Evolutionary conservation across 2,329 filamentous ascomycete genomes (phyloP), one percentile per base, ranked within the genome.

Genomic region (Pseudonectria foliicola): DNA sequence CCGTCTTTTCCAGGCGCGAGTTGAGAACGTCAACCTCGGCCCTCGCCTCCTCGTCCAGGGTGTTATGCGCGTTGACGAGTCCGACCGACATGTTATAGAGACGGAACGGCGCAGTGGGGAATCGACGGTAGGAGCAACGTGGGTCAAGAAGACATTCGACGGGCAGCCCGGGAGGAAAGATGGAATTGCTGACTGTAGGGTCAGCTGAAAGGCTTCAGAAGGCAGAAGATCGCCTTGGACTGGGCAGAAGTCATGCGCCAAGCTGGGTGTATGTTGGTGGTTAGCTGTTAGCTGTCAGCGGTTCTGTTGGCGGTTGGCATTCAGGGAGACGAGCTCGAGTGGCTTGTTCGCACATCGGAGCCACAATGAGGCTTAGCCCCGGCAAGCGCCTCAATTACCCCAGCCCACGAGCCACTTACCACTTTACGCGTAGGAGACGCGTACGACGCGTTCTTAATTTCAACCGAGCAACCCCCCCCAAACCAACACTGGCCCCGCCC

Each of bases 1-100:
- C 83, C 49, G 93, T 93, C 73, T 95, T 96, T 51, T 93, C 87
- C 43, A 96, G 77, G 26, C 79, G 71, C 35, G 78, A 82, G 49
- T 80, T 82, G 31, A 84, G 66, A 21, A 83, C 79, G 46, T 84
- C 79, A 35, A 84, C 79, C 57, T 83, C 79, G 29, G 79, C 79
- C 38, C 77, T 69, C 29, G 78, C 76, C 61, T 83, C 78, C 55
- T 83, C 79, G 51, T 83, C 79, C 33, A 72, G 64, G 23, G 71
- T 68, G 29, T 55, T 55, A 52, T 73, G 68, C 35, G 67, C 64
- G 43, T 58, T 63, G 42, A 55, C 55, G 33, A 71, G 47, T 39
- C 71, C 71, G 44, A 74, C 67, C 39, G 72, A 69, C 73, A 77
- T 77, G 45, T 23, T 18, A 29, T 7, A 13, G 14, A 13, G 10